Base-by-base conservation (phyloP, 2,329 filamentous ascomycete genomes). In the Ceratocystis papillata region DNA sequence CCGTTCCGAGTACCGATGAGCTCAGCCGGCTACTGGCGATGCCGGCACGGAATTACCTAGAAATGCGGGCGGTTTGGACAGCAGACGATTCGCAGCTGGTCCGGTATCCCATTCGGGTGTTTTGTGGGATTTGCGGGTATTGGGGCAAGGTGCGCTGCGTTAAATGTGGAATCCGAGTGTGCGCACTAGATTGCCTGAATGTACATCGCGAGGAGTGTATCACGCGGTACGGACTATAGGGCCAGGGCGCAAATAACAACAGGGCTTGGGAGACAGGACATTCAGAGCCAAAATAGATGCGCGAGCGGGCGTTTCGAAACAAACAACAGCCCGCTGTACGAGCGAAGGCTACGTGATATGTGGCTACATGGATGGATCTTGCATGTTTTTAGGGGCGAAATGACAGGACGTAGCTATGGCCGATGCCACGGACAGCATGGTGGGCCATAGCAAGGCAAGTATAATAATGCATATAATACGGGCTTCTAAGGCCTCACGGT, bases 71-170 rank as follows among this genome's bases (percentile, higher is more conserved):
- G 1, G 72, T 70, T 33, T 80, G 77, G 77, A 72, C 71, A n/a
- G 73, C 73, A 7, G 75, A 3, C 2, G 60, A 76, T 8, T 28
- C 55, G 46, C 44, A 20, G 55, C 77, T 75, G 59, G 70, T 70
- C 15, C 74, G 72, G 71, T 84, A 84, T 69, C 86, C 87, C 1
- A 77, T 78, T 60, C 79, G 88, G 67, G 77, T 78, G 45, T 93
- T 92, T 74, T 93, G 89, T 75, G 87, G 87, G 72, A 84, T 90
- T 41, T 93, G 89, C 72, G 89, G 89, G 15, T 92, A 91, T 75
- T 92, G 89, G 88, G 89, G 88, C 1, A 78, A 85, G 50, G 85
- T 90, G 59, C 82, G 81, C 74, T 93, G 89, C 76, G 81, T 86
- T 74, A 89, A 88, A 77, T 93, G 89, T 75, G 88, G 88, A n/a